These are phyloP conservation scores for Phytophthora pini DNA, from an alignment of 352 stramenopile species.

Conservation along the genomic window DNA sequence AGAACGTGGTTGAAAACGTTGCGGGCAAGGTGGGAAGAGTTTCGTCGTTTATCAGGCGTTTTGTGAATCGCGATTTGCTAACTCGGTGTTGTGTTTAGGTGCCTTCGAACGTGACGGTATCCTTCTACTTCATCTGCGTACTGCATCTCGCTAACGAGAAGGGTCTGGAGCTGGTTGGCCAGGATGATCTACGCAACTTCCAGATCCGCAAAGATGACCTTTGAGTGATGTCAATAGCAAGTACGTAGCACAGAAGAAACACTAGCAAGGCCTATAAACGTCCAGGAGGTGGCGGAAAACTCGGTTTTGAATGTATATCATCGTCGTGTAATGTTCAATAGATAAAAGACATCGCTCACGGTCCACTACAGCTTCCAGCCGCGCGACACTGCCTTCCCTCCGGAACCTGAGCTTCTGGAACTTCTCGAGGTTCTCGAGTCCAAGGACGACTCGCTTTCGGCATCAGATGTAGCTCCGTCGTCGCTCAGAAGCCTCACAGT, in stretches of 20 bases:
- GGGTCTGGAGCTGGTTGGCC: slow-evolving; percentile 86
- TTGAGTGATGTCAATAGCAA: slow-evolving; percentile 20
- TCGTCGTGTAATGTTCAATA: slow-evolving; percentile 40
- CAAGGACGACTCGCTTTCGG: slow-evolving; percentile 30
- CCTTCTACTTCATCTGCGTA: slow-evolving; percentile 99
- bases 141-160: slow-evolving; percentile 99
- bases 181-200: slow-evolving; percentile 83
- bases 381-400: slow-evolving; percentile 39
- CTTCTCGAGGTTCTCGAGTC: slow-evolving; percentile 29
- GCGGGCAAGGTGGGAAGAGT: slow-evolving; percentile 64
- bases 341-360: slow-evolving; percentile 20
- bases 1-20: slow-evolving; percentile 92
- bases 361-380: slow-evolving; percentile 67
- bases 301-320: slow-evolving; percentile 35
- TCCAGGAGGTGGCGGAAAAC: slow-evolving; percentile 11
- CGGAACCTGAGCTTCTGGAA: slow-evolving; percentile 21
- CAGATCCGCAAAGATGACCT: slow-evolving; percentile 59
- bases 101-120: slow-evolving; percentile 95
- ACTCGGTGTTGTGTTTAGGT: slow-evolving; percentile 46
- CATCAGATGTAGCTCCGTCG: slow-evolving; percentile 36
- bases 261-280: slow-evolving; percentile 24
- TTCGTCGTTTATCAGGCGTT: neutral
- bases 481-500: slow-evolving; percentile 57
- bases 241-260: slow-evolving; percentile 17
- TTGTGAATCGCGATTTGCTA: slow-evolving; percentile 5